Percentiles rank a stretch among this genome's conserved stretches.
phyloP scores from a whole-genome alignment of 2,329 filamentous ascomycete genomes.

The Arthrinium phaeospermum region DNA sequence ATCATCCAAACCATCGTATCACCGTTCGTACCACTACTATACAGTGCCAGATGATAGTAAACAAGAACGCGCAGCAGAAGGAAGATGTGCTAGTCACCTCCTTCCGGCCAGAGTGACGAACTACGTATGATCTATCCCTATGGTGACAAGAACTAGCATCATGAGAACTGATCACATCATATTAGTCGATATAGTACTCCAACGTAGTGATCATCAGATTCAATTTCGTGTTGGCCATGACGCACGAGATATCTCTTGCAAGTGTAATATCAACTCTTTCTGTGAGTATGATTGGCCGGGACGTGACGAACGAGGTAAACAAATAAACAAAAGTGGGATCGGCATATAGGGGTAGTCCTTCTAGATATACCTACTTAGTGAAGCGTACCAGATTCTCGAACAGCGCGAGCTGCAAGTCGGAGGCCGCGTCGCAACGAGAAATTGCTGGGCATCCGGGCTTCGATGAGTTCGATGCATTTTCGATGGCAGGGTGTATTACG shows the following conservation, averaged over 20 bases:
- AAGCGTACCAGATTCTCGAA: background rate
- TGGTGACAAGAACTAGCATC: background rate
- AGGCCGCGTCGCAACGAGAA: background rate
- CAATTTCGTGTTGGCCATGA: background rate
- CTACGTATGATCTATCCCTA: background rate
- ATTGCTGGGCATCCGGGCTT: background rate
- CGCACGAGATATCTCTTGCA: background rate
- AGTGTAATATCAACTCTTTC: background rate
- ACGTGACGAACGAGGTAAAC: background rate
- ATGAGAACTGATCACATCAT: background rate
- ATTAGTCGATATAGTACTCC: background rate
- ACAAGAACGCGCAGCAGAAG: background rate
- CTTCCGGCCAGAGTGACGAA: background rate
- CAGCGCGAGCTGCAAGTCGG: background rate
- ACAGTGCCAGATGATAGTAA: background rate
- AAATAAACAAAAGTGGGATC: slow-evolving; percentile 13
- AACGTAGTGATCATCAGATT: background rate
- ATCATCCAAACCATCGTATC: background rate
- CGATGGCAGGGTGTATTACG: background rate
- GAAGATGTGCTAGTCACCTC: background rate
- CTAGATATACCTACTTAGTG: background rate
- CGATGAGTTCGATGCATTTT: slow-evolving; percentile 1
- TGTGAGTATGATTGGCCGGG: background rate
- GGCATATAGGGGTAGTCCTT: background rate
- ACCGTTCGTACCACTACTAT: background rate